These are phyloP conservation scores for Chaetomium sp. DNA, from an alignment of 2,329 filamentous ascomycete species.

Conservation along the genomic window DNA sequence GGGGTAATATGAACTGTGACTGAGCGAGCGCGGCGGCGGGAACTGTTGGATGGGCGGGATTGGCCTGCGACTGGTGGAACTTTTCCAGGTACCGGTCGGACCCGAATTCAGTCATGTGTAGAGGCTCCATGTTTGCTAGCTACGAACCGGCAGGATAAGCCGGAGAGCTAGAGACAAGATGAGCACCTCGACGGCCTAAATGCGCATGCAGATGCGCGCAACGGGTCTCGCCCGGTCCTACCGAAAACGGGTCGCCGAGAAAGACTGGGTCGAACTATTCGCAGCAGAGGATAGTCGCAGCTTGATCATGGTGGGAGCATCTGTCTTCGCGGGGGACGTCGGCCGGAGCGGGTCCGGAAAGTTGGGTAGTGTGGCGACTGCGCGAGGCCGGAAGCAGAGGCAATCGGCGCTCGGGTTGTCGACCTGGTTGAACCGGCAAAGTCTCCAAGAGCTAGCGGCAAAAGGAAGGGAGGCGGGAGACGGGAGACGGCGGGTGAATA, in stretches of 20 bases:
- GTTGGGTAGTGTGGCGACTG: not conserved
- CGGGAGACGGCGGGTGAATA: not conserved
- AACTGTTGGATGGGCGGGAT: constrained; percentile 33
- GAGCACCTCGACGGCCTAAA: constrained; percentile 22
- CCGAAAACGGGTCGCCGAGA: constrained; percentile 28
- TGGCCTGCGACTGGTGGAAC: constrained; percentile 56
- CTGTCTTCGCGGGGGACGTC: constrained; percentile 10
- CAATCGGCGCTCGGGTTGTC: not conserved
- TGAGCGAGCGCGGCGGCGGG: constrained; percentile 18
- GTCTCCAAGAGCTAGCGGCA: not conserved
- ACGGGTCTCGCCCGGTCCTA: constrained; percentile 25
- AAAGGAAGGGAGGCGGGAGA: not conserved
- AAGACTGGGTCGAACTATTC: constrained; percentile 27
- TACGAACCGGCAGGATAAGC: constrained; percentile 30
- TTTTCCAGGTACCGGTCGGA: constrained; percentile 67
- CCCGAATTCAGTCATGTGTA: constrained; percentile 67
- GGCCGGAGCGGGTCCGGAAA: constrained; percentile 5
- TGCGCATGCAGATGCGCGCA: constrained; percentile 23
- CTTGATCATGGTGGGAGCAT: constrained; percentile 43
- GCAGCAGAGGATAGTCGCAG: constrained; percentile 35
- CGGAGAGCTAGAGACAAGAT: constrained; percentile 26
- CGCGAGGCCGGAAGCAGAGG: not conserved
- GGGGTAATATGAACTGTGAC: constrained; percentile 38
- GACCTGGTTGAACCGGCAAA: not conserved
- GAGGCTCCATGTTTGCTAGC: constrained; percentile 55